A percentile compares a stretch with the other conserved stretches of the same genome.
Conservation (phyloP, 805 yeast genomes). For the Zygotorulaspora danielsina region DNA sequence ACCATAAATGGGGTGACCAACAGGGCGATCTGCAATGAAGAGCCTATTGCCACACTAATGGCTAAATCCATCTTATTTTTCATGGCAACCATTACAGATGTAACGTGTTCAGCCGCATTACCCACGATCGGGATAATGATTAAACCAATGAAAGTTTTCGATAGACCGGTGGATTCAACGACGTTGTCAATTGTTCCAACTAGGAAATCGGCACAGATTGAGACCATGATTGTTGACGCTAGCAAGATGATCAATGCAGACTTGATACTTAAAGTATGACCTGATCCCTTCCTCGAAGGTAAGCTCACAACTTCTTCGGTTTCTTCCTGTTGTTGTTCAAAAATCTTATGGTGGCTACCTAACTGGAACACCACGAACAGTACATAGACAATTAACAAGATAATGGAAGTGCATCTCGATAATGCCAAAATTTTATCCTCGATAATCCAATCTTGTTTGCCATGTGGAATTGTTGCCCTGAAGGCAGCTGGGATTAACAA, state of each 20-base stretch:
- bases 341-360: constrained; percentile 73
- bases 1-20: constrained; percentile 96
- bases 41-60: constrained; percentile 93
- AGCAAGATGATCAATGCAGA: constrained; percentile 55
- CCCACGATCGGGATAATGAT: constrained; percentile 95
- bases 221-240: constrained; percentile 69
- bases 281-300: constrained; percentile 20
- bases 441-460: constrained; percentile 33
- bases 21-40: constrained; percentile 90
- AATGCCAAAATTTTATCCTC: constrained; percentile 55
- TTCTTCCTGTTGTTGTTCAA: constrained; percentile 52
- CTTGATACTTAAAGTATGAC: constrained; percentile 44
- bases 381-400: constrained; percentile 70
- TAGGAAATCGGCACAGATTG: constrained; percentile 87
- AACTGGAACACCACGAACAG: constrained; percentile 84
- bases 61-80: constrained; percentile 98
- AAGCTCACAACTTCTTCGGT: constrained; percentile 35
- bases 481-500: constrained; percentile 94
- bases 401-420: constrained; percentile 81
- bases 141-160: constrained; percentile 92
- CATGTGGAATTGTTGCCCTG: constrained; percentile 65
- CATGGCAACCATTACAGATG: constrained; percentile 91
- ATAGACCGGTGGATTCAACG: constrained; percentile 77
- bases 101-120: constrained; percentile 97
- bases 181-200: constrained; percentile 91